These are phyloP conservation scores for Botryotinia globosa DNA, from an alignment of 2,329 filamentous ascomycete species.

Conservation along the genomic window DNA sequence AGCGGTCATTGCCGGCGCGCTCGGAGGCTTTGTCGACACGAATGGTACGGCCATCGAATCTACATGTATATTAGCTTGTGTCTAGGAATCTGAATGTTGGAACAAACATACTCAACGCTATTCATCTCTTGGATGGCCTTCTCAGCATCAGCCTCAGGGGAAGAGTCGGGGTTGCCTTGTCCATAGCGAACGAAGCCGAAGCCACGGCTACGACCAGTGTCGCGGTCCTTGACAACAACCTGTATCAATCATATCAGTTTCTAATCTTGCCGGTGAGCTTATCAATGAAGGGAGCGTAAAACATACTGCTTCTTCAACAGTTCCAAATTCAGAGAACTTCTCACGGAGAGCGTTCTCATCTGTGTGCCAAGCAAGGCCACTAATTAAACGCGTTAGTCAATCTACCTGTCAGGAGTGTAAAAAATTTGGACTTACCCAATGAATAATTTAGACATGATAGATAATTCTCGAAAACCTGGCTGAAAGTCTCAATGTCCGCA, in stretches of 20 bases:
- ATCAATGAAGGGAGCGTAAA: slow-evolving; percentile 18
- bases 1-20: slow-evolving; percentile 42
- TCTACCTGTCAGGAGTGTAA: not conserved
- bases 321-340: slow-evolving; percentile 91
- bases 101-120: slow-evolving; percentile 75
- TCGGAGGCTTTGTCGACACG: slow-evolving; percentile 88
- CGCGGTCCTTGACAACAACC: slow-evolving; percentile 97
- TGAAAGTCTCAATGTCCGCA: slow-evolving; percentile 42
- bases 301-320: slow-evolving; percentile 93
- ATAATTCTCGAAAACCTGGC: slow-evolving; percentile 38
- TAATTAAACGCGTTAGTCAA: slow-evolving; percentile 41
- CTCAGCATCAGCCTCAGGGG: slow-evolving; percentile 66
- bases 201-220: slow-evolving; percentile 92
- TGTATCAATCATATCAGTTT: slow-evolving; percentile 42
- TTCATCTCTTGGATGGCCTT: slow-evolving; percentile 77
- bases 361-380: slow-evolving; percentile 98
- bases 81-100: not conserved
- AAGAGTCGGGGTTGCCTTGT: slow-evolving; percentile 40
- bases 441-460: slow-evolving; percentile 86
- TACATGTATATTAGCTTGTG: slow-evolving; percentile 40
- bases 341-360: slow-evolving; percentile 81
- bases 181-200: slow-evolving; percentile 95
- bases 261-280: slow-evolving; percentile 21
- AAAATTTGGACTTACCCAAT: slow-evolving; percentile 68
- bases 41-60: slow-evolving; percentile 91